Evolutionary conservation across 768 basidiomycete genomes (phyloP).

Genomic region (Naganishia randhawae): DNA sequence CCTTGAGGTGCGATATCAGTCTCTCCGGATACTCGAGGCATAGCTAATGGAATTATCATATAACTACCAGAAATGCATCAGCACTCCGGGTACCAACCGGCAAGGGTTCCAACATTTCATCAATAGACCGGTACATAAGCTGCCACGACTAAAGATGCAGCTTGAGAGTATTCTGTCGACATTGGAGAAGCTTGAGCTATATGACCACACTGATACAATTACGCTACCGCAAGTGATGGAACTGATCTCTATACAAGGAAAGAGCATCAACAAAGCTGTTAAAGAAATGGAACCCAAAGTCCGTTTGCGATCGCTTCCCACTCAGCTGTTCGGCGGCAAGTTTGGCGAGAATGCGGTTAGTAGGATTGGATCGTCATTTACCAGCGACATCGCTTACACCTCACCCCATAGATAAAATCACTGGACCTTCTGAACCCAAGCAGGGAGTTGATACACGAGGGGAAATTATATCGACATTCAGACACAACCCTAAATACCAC

Average conservation of each 20-base stretch:
- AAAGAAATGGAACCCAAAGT: conserved; percentile 81
- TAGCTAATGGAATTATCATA: background rate
- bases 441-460: conserved; percentile 75
- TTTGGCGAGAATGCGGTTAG: conserved; percentile 38
- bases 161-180: conserved; percentile 75
- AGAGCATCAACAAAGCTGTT: conserved; percentile 82
- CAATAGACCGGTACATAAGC: conserved; percentile 81
- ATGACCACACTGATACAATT: conserved; percentile 71
- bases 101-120: conserved; percentile 92
- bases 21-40: background rate
- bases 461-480: conserved; percentile 78
- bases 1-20: conserved; percentile 36
- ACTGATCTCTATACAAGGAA: conserved; percentile 77
- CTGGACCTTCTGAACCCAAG: conserved; percentile 83
- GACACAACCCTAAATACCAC: conserved; percentile 75
- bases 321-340: conserved; percentile 41
- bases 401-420: conserved; percentile 55
- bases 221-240: conserved; percentile 82
- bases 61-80: conserved; percentile 60
- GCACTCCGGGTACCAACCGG: conserved; percentile 62
- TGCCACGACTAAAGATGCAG: conserved; percentile 82
- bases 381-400: background rate
- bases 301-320: conserved; percentile 65
- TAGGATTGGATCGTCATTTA: background rate
- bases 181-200: conserved; percentile 55